phyloP scores from a whole-genome alignment of 306 rosid genomes.

The Fragaria iinumae region DNA sequence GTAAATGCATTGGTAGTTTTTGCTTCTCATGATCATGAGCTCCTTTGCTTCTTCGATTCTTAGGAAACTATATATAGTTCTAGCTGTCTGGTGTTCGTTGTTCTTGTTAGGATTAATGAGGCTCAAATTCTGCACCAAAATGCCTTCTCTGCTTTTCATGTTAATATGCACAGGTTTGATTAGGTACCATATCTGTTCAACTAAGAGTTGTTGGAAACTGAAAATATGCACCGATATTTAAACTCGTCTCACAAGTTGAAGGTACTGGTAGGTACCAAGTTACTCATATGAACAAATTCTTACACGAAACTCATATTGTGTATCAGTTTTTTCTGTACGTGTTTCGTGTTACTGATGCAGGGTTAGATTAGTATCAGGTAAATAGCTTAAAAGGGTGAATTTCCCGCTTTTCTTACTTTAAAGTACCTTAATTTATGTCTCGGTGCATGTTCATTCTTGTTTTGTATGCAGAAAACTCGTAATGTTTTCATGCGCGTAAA shows the following conservation, averaged over 20 bases:
- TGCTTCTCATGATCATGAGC: neutral
- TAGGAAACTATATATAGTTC: neutral
- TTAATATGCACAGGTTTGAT: neutral
- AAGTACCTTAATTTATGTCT: no score
- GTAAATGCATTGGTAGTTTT: neutral
- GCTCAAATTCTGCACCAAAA: neutral
- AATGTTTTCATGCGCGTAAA: no score
- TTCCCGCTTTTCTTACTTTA: no score
- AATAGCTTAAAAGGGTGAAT: neutral
- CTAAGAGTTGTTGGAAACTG: neutral
- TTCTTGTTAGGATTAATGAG: neutral
- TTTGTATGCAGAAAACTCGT: no score
- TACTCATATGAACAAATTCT: neutral
- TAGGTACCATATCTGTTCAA: neutral
- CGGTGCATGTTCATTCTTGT: no score
- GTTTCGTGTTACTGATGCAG: no score
- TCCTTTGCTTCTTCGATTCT: neutral
- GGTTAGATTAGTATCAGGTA: neutral
- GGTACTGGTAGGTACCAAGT: neutral
- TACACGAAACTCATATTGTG: neutral
- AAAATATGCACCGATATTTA: neutral
- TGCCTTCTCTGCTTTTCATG: neutral
- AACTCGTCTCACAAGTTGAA: neutral
- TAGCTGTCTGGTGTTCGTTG: neutral
- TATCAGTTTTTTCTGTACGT: neutral